Conservation (phyloP, 2,329 filamentous ascomycete genomes). For the Phialophora verrucosa region DNA sequence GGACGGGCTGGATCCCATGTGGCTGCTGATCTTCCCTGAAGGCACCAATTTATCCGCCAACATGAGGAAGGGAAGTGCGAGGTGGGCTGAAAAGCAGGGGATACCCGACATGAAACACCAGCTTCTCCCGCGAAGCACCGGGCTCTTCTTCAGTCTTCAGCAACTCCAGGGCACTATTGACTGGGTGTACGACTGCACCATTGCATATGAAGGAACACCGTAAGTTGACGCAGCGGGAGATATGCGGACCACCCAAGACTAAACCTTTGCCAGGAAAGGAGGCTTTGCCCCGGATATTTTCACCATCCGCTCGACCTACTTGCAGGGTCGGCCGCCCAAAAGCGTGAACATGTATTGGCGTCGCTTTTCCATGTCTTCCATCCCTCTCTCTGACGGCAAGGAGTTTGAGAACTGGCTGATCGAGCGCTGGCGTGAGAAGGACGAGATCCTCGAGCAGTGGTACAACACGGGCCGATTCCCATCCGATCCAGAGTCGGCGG, state of each 20-base stretch:
- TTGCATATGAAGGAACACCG: slow-evolving; percentile 93
- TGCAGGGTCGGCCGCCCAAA: slow-evolving; percentile 86
- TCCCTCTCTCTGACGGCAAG: slow-evolving; percentile 75
- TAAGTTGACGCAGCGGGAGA: slow-evolving; percentile 59
- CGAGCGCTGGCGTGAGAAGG: slow-evolving; percentile 90
- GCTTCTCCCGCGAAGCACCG: slow-evolving; percentile 66
- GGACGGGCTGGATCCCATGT: slow-evolving; percentile 65
- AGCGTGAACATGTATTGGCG: slow-evolving; percentile 98
- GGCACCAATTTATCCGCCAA: slow-evolving; percentile 66
- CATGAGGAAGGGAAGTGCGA: slow-evolving; percentile 61
- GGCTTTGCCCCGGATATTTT: slow-evolving; percentile 91
- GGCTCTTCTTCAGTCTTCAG: slow-evolving; percentile 65
- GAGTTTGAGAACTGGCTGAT: slow-evolving; percentile 84
- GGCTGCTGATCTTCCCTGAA: slow-evolving; percentile 70
- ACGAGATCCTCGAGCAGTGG: slow-evolving; percentile 84
- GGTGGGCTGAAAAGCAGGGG: slow-evolving; percentile 63
- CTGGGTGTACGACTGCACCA: slow-evolving; percentile 77
- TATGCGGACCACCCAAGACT: background rate
- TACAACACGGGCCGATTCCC: slow-evolving; percentile 80
- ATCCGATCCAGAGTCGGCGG: slow-evolving; percentile 59
- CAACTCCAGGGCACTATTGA: slow-evolving; percentile 65
- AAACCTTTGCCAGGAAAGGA: slow-evolving; percentile 62
- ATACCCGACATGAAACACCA: slow-evolving; percentile 64
- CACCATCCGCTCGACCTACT: slow-evolving; percentile 82
- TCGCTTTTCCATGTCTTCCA: slow-evolving; percentile 77